Base-by-base conservation (phyloP, 176 grass and related monocot species). In the Echinochloa phyllopogon region DNA sequence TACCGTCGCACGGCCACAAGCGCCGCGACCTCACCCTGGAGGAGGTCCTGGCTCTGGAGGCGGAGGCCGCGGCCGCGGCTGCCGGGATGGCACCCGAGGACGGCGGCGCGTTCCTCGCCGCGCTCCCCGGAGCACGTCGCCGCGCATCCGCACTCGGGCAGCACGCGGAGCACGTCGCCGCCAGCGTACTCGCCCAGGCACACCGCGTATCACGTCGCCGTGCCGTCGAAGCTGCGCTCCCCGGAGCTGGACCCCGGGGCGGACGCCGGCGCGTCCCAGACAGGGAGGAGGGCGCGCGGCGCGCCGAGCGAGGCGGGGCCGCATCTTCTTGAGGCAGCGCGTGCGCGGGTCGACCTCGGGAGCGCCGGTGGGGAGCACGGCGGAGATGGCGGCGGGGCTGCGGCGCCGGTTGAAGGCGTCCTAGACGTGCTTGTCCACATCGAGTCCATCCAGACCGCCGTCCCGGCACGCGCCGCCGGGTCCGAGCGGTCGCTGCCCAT, bases 141-240 rank as follows among this genome's bases (percentile, higher is more conserved):
- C n/a, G n/a, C n/a, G n/a, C n/a, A n/a, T n/a, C n/a, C n/a, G n/a
- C n/a, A n/a, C n/a, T n/a, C n/a, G n/a, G n/a, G n/a, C n/a, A n/a
- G n/a, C n/a, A n/a, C n/a, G n/a, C n/a, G n/a, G n/a, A n/a, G n/a
- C n/a, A n/a, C n/a, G n/a, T n/a, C n/a, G n/a, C n/a, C n/a, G n/a
- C n/a, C n/a, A n/a, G n/a, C n/a, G n/a, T n/a, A n/a, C n/a, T n/a
- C n/a, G n/a, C n/a, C n/a, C n/a, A n/a, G n/a, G n/a, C n/a, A n/a
- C n/a, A n/a, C n/a, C n/a, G n/a, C n/a, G n/a, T n/a, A n/a, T 93
- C 11, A 98, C 95, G 85, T 95, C 88, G 87, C 72, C 93, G 78
- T 98, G 85, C 0, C 92, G 76, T 98, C 87, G 84, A 93, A 95
- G 33, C 83, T 83, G 61, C 89, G 82, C 86, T 98, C 93, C 36